Percentiles rank a stretch among this genome's conserved stretches.
phyloP scores from a whole-genome alignment of 805 yeast species.

The Schwanniomyces vanrijiae region DNA sequence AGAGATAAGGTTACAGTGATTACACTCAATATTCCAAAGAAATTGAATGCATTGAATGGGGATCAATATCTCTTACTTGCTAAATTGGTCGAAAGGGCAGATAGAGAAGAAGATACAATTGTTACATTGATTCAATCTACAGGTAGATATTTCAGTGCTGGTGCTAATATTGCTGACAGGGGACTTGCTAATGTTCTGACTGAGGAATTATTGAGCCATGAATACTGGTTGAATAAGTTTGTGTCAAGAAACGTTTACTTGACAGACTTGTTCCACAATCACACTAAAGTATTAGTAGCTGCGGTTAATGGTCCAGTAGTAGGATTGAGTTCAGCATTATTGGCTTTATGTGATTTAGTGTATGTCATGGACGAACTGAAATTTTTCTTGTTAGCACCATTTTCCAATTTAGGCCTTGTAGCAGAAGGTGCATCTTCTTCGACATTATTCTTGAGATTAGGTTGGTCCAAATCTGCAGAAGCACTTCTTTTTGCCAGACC shows the following conservation, averaged over 20 bases:
- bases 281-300: slow-evolving; percentile 65
- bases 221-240: slow-evolving; percentile 55
- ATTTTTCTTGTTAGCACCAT: slow-evolving; percentile 67
- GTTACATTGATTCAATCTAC: slow-evolving; percentile 68
- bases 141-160: slow-evolving; percentile 80
- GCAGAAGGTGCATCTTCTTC: slow-evolving; percentile 78
- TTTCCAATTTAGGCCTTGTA: slow-evolving; percentile 78
- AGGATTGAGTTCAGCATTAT: slow-evolving; percentile 74
- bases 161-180: slow-evolving; percentile 65
- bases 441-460: slow-evolving; percentile 67
- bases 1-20: slow-evolving; percentile 57
- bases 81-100: slow-evolving; percentile 58
- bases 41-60: slow-evolving; percentile 66
- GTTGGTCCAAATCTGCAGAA: slow-evolving; percentile 70
- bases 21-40: slow-evolving; percentile 60
- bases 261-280: slow-evolving; percentile 67
- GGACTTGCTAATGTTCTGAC: slow-evolving; percentile 28
- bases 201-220: slow-evolving; percentile 33
- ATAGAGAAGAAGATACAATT: slow-evolving; percentile 56
- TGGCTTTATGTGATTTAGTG: slow-evolving; percentile 73
- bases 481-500: slow-evolving; percentile 71
- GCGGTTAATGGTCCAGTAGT: slow-evolving; percentile 87
- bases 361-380: slow-evolving; percentile 62
- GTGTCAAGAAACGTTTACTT: slow-evolving; percentile 71
- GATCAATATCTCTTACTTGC: slow-evolving; percentile 64